Evolutionary conservation across 2,329 filamentous ascomycete genomes (phyloP).

Genomic region (Colletotrichum sp.): DNA sequence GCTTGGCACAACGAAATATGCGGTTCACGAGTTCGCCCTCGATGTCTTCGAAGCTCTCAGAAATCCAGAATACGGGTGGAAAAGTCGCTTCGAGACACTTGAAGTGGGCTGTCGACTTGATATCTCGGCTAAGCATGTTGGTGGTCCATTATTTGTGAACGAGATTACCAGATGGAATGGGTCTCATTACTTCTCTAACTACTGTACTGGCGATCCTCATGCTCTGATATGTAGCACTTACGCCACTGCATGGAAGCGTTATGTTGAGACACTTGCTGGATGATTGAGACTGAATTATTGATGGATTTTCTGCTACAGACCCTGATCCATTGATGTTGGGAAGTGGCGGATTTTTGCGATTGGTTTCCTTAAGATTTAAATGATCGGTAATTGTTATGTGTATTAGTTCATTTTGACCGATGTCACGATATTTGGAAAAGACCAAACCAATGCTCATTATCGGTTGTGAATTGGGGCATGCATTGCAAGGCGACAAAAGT

Average conservation of each 20-base stretch:
- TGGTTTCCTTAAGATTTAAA: background rate
- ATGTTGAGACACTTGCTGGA: background rate
- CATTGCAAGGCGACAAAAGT: background rate
- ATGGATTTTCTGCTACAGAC: background rate
- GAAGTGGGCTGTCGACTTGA: background rate
- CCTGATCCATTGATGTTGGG: background rate
- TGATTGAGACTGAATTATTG: background rate
- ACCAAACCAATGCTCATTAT: background rate
- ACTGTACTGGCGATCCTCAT: background rate
- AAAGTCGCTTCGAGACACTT: background rate
- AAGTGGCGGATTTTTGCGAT: background rate
- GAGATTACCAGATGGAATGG: background rate
- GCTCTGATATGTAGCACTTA: background rate
- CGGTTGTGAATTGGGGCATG: background rate
- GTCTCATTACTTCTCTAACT: background rate
- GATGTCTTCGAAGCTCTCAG: background rate
- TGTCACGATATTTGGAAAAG: background rate
- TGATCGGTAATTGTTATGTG: background rate
- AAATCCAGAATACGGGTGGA: background rate
- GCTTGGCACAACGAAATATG: background rate
- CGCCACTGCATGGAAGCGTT: background rate
- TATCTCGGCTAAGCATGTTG: background rate
- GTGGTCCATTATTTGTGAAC: background rate
- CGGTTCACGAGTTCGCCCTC: background rate
- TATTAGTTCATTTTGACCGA: background rate